Conservation (phyloP, 208 protist genomes). For the Herpetomonas tarakana region DNA sequence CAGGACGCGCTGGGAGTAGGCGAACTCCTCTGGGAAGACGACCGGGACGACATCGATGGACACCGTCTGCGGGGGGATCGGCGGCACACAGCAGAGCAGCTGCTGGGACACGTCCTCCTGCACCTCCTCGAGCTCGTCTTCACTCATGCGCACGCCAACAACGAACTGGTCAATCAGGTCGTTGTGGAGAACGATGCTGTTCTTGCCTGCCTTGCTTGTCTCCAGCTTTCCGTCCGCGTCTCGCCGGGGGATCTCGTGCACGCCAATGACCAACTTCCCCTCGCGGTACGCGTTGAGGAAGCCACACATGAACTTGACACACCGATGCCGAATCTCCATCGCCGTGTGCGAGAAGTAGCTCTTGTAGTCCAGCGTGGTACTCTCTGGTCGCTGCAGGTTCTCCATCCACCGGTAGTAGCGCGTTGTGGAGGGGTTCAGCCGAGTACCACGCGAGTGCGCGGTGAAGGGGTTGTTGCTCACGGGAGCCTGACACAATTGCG, state of each 20-base stretch:
- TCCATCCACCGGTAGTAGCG: conserved; percentile 52
- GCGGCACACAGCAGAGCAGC: conserved; percentile 57
- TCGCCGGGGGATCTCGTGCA: conserved; percentile 54
- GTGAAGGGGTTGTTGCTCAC: not conserved
- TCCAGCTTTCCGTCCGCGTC: conserved; percentile 21
- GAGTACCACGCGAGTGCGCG: not conserved
- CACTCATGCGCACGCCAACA: conserved; percentile 41
- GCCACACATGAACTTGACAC: conserved; percentile 73
- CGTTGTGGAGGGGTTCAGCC: not conserved
- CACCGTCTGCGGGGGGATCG: conserved; percentile 42
- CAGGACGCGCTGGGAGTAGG: conserved; percentile 35
- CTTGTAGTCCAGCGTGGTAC: conserved; percentile 65
- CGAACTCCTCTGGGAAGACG: conserved; percentile 34
- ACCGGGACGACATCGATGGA: conserved; percentile 49
- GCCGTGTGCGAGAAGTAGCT: conserved; percentile 63
- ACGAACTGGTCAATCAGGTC: conserved; percentile 67
- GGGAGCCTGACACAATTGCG: not conserved
- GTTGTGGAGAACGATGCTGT: conserved; percentile 48
- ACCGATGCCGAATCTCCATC: conserved; percentile 49
- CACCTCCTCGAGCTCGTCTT: conserved; percentile 35
- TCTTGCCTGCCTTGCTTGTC: conserved; percentile 33
- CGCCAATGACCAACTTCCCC: conserved; percentile 56
- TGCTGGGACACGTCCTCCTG: conserved; percentile 47
- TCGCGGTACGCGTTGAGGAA: conserved; percentile 67
- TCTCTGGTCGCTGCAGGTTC: conserved; percentile 51